Conservation (phyloP, 2,329 filamentous ascomycete genomes). For the Paraphoma chrysanthemicola region DNA sequence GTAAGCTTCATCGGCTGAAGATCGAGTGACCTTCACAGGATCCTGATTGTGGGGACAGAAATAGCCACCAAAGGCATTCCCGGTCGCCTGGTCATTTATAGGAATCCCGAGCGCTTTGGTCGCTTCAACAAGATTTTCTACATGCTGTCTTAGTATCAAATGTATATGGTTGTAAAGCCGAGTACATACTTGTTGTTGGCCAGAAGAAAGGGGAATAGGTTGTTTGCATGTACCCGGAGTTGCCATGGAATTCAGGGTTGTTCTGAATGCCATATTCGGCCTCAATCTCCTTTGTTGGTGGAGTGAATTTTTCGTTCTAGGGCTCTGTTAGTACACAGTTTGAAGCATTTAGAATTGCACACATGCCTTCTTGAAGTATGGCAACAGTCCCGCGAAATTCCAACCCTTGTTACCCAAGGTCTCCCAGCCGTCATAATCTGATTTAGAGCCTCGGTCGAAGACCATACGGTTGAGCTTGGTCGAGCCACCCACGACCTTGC, state of each 20-base stretch:
- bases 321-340: slow-evolving; percentile 6
- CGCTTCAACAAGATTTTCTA: slow-evolving; percentile 27
- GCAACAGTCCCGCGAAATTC: slow-evolving; percentile 35
- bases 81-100: slow-evolving; percentile 26
- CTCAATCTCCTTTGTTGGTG: slow-evolving; percentile 19
- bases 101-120: slow-evolving; percentile 21
- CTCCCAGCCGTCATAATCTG: slow-evolving; percentile 43
- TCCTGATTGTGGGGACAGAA: slow-evolving; percentile 28
- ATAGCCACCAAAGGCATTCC: slow-evolving; percentile 29
- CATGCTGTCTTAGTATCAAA: neutral
- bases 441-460: slow-evolving; percentile 33
- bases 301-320: slow-evolving; percentile 29
- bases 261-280: slow-evolving; percentile 28
- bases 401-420: slow-evolving; percentile 32
- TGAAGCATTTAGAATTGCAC: neutral
- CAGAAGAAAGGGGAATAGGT: slow-evolving; percentile 29
- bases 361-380: slow-evolving; percentile 32
- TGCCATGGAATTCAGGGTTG: slow-evolving; percentile 19
- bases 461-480: slow-evolving; percentile 50
- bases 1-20: slow-evolving; percentile 29
- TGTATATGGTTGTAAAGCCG: neutral
- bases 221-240: slow-evolving; percentile 23
- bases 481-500: slow-evolving; percentile 32
- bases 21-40: slow-evolving; percentile 15
- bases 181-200: slow-evolving; percentile 27